Base-by-base conservation (phyloP, 371 early-diverging fungal genomes). In the Parasitella parasitica region DNA sequence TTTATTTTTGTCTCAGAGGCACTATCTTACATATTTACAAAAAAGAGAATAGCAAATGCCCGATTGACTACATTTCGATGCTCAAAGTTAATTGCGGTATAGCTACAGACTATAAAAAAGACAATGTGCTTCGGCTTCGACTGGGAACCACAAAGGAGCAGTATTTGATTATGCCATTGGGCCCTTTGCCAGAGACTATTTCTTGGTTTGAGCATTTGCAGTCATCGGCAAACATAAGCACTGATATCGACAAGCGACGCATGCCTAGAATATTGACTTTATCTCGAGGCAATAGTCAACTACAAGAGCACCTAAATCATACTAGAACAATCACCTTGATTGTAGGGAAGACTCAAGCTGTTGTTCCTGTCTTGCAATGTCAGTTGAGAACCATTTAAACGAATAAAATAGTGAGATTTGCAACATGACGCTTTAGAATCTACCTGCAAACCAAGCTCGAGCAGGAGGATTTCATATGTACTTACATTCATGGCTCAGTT, bases 161-260 rank as follows among this genome's bases (percentile, higher is more conserved):
- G 15, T 69, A 60, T 36, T 30, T 69, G 28, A 24, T 69, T 24
- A 13, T 41, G 24, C 61, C 65, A 1, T 15, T 18, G 1, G 57
- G 50, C n/a, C 11, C 9, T 46, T 5, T 64, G 7, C 18, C 57
- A 5, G 57, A 69, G 6, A 58, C 52, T 0, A 56, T 69, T 4
- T 69, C 69, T 32, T 69, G 69, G 69, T 53, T 64, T 34, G 69
- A 69, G n/a, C 69, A 69, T 48, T 32, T 69, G 6, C 60, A 64
- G 27, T 57, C 65, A 3, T 32, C 69, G 9, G 57, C 56, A 8
- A 69, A 69, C 20, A 69, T 69, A 6, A 69, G 69, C 32, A 34
- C 65, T 1, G 69, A 69, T 34, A 58, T 69, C n/a, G 69, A 69
- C 46, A 50, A 22, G n/a, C 20, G 64, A 27, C 60, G 30, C n/a